phyloP scores from a whole-genome alignment of 495 filamentous ascomycete genomes.

The Aspergillus kassunensis region DNA sequence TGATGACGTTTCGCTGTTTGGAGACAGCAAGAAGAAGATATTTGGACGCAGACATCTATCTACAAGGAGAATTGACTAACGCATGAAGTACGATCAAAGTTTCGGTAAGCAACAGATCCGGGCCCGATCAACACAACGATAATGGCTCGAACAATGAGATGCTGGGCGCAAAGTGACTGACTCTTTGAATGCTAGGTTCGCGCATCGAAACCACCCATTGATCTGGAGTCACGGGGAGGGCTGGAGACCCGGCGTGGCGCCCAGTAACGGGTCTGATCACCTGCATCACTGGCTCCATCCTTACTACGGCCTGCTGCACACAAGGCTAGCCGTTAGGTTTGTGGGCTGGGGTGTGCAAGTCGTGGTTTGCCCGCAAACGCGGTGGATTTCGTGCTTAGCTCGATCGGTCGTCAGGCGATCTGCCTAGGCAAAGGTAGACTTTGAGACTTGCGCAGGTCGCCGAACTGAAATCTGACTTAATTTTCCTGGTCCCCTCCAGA shows the following conservation, averaged over 20 bases:
- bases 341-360: constrained; percentile 22
- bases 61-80: constrained; percentile 8
- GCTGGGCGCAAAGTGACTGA: neutral
- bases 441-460: constrained; percentile 27
- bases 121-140: neutral
- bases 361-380: constrained; percentile 25
- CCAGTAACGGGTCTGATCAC: constrained; percentile 35
- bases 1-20: neutral
- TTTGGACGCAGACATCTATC: constrained; percentile 5
- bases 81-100: constrained; percentile 11
- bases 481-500: constrained; percentile 32
- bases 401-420: constrained; percentile 21
- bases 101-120: constrained; percentile 11
- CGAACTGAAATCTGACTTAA: constrained; percentile 23
- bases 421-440: constrained; percentile 22
- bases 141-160: no score
- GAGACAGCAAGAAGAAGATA: neutral
- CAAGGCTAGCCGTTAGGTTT: constrained; percentile 20
- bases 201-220: constrained; percentile 17
- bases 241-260: constrained; percentile 38
- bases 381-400: constrained; percentile 25
- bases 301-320: neutral
- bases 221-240: constrained; percentile 21
- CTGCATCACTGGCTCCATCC: constrained; percentile 39
- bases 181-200: constrained; percentile 35